These are phyloP conservation scores for Deakozyma indianensis DNA, from an alignment of 805 yeast genomes.

Conservation along the genomic window DNA sequence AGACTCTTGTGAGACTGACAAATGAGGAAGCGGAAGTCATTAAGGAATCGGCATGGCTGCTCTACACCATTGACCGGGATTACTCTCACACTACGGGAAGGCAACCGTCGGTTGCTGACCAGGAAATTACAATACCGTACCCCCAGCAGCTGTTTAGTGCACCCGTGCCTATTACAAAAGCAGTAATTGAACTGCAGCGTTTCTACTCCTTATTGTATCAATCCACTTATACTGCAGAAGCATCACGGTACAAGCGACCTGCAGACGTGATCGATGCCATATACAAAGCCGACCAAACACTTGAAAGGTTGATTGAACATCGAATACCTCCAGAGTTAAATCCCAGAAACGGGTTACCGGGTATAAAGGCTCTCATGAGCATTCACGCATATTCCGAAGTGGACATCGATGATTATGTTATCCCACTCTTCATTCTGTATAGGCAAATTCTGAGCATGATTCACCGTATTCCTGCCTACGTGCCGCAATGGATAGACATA, in stretches of 20 bases:
- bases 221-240: not conserved
- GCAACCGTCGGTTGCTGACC: not conserved
- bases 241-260: not conserved
- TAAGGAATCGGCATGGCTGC: not conserved
- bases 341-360: not conserved
- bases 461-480: not conserved
- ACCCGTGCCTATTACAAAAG: not conserved
- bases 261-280: not conserved
- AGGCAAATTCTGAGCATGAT: not conserved
- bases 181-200: not conserved
- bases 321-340: not conserved
- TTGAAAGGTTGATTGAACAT: not conserved
- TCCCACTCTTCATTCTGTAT: not conserved
- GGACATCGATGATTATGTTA: not conserved
- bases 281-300: not conserved
- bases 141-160: not conserved
- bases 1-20: not conserved
- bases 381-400: not conserved
- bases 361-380: not conserved
- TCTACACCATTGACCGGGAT: not conserved
- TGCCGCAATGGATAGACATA: not conserved
- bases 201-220: not conserved
- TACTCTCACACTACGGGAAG: not conserved
- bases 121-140: not conserved
- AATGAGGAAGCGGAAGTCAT: not conserved